Evolutionary conservation across 2,329 filamentous ascomycete species (phyloP).

Genomic region (Exophiala sp.): DNA sequence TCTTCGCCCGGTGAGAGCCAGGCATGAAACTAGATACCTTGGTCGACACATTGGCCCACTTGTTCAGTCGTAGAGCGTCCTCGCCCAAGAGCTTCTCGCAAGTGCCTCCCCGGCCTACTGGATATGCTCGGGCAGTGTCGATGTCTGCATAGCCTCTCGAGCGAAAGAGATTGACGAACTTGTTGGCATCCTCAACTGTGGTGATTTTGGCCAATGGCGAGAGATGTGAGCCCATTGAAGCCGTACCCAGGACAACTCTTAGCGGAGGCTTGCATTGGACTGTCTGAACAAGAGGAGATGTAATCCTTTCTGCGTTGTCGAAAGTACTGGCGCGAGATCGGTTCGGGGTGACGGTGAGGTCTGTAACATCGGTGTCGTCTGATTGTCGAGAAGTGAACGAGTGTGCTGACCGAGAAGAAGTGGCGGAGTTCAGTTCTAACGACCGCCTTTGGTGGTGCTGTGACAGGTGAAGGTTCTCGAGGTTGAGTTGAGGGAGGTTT

Average conservation of each 20-base stretch:
- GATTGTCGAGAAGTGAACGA: slow-evolving; percentile 25
- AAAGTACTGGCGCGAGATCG: slow-evolving; percentile 28
- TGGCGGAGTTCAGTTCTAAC: slow-evolving; percentile 21
- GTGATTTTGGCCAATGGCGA: slow-evolving; percentile 30
- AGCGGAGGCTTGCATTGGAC: slow-evolving; percentile 27
- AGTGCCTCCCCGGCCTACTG: slow-evolving; percentile 29
- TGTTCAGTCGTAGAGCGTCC: slow-evolving; percentile 24
- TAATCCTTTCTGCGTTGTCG: slow-evolving; percentile 20
- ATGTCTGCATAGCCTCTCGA: slow-evolving; percentile 29
- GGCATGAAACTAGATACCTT: slow-evolving; percentile 30
- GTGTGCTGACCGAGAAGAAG: slow-evolving; percentile 25
- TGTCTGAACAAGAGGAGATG: slow-evolving; percentile 16
- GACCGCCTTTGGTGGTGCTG: slow-evolving; percentile 18
- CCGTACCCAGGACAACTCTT: slow-evolving; percentile 30
- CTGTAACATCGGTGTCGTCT: slow-evolving; percentile 28
- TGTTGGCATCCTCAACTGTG: slow-evolving; percentile 27
- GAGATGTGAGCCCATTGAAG: slow-evolving; percentile 28
- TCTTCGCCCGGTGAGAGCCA: slow-evolving; percentile 29
- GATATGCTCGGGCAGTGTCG: slow-evolving; percentile 32
- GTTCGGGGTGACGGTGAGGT: slow-evolving; percentile 26
- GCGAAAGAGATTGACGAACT: slow-evolving; percentile 27
- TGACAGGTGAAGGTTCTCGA: slow-evolving; percentile 8
- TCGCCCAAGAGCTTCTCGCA: slow-evolving; percentile 30
- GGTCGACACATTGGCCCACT: slow-evolving; percentile 29
- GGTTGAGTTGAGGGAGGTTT: slow-evolving; percentile 23